Percentiles rank a stretch among this genome's conserved stretches.
Evolutionary conservation across 805 yeast genomes (phyloP).

Genomic region (Naumovozyma baii): DNA sequence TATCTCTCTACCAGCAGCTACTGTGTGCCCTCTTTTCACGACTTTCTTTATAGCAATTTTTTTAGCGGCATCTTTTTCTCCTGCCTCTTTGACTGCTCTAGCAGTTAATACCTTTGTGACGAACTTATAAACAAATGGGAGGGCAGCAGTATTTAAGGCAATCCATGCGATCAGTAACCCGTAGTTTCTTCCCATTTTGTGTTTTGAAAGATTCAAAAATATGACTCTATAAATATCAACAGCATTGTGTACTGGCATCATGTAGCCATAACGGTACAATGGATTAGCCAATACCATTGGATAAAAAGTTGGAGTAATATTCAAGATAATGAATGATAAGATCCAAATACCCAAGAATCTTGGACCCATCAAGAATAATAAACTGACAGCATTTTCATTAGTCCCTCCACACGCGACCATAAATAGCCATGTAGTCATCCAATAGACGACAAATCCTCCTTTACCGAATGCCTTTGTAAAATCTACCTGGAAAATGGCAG

Average conservation of each 20-base stretch:
- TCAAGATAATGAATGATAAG: conserved; percentile 55
- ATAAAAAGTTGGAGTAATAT: conserved; percentile 59
- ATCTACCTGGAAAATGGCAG: conserved; percentile 59
- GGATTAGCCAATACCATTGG: conserved; percentile 49
- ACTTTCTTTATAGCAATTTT: not conserved
- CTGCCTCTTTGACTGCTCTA: conserved; percentile 20
- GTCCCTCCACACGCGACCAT: conserved; percentile 72
- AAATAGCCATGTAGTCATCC: conserved; percentile 58
- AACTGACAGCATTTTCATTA: conserved; percentile 52
- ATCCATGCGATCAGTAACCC: conserved; percentile 55
- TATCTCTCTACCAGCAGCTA: not conserved
- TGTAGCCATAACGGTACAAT: conserved; percentile 55
- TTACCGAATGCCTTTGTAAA: conserved; percentile 48
- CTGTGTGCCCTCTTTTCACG: not conserved
- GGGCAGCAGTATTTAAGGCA: conserved; percentile 35
- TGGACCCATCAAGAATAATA: conserved; percentile 44
- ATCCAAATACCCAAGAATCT: conserved; percentile 64
- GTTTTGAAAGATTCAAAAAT: conserved; percentile 46
- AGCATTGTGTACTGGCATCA: conserved; percentile 58
- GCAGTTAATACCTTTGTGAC: conserved; percentile 33
- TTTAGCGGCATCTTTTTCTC: conserved; percentile 1
- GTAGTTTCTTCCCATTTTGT: conserved; percentile 46
- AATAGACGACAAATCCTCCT: conserved; percentile 63
- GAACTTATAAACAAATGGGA: conserved; percentile 37
- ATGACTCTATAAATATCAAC: conserved; percentile 51